Conservation (phyloP, 2,329 filamentous ascomycete genomes). For the Mariannaea elegans region DNA sequence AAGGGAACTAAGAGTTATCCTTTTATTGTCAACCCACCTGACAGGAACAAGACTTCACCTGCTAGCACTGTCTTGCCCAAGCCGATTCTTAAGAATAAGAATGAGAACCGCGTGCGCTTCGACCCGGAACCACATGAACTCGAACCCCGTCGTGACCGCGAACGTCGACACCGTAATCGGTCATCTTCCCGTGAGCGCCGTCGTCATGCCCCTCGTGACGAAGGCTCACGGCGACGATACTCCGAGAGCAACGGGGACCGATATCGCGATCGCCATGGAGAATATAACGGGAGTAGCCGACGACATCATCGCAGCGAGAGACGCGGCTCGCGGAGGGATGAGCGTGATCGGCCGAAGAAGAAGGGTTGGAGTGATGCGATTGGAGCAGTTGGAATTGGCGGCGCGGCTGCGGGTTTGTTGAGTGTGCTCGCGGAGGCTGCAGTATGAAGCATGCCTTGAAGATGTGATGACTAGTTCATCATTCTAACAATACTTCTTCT, state of each 20-base stretch:
- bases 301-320: constrained; percentile 51
- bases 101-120: constrained; percentile 65
- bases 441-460: constrained; percentile 11
- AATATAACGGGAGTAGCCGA: constrained; percentile 45
- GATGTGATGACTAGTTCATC: constrained; percentile 12
- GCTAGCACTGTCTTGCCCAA: constrained; percentile 56
- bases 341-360: constrained; percentile 51
- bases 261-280: constrained; percentile 43
- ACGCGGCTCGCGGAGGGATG: constrained; percentile 49
- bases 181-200: constrained; percentile 23
- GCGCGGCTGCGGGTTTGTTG: constrained; percentile 66
- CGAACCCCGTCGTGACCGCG: constrained; percentile 43
- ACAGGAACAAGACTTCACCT: constrained; percentile 45
- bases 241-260: constrained; percentile 40
- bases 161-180: constrained; percentile 32
- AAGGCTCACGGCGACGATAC: constrained; percentile 35
- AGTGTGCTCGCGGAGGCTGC: constrained; percentile 68
- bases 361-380: constrained; percentile 63
- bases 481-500: background rate
- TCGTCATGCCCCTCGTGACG: constrained; percentile 7
- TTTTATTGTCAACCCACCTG: constrained; percentile 49
- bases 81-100: constrained; percentile 69
- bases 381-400: constrained; percentile 66
- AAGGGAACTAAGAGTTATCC: constrained; percentile 47
- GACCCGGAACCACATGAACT: constrained; percentile 59